Evolutionary conservation across 2,329 filamentous ascomycete genomes (phyloP).

Genomic region (Zymoseptoria pseudotritici): DNA sequence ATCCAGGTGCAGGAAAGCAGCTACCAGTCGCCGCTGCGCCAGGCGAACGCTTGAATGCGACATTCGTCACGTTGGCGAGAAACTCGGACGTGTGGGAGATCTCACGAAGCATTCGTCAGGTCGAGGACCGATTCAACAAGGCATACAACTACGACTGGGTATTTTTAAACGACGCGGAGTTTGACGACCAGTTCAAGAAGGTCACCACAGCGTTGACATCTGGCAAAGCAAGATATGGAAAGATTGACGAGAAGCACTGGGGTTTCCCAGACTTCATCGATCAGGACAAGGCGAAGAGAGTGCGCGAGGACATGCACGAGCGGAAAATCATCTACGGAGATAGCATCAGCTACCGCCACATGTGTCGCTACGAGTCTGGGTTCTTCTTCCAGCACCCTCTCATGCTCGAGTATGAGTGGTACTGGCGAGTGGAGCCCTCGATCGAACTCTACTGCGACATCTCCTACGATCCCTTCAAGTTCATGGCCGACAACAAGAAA

Average conservation of each 20-base stretch:
- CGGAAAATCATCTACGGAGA: slow-evolving; percentile 98
- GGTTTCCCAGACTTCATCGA: slow-evolving; percentile 95
- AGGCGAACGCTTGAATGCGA: slow-evolving; percentile 84
- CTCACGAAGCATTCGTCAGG: slow-evolving; percentile 85
- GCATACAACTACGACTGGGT: slow-evolving; percentile 99
- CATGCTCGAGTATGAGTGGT: slow-evolving; percentile 96
- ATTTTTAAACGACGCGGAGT: slow-evolving; percentile 93
- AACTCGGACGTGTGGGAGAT: slow-evolving; percentile 97
- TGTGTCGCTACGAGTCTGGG: slow-evolving; percentile 98
- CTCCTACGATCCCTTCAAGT: slow-evolving; percentile 91
- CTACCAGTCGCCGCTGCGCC: slow-evolving; percentile 41
- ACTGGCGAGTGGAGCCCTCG: slow-evolving; percentile 98
- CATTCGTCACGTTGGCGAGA: slow-evolving; percentile 89
- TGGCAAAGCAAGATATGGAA: slow-evolving; percentile 82
- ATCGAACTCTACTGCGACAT: slow-evolving; percentile 95
- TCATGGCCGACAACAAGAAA: slow-evolving; percentile 92
- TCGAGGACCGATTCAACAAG: slow-evolving; percentile 96
- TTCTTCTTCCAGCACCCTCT: slow-evolving; percentile 97
- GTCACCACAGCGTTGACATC: slow-evolving; percentile 85
- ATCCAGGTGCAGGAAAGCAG: slow-evolving; percentile 22
- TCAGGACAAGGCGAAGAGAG: slow-evolving; percentile 81
- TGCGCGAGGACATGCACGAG: slow-evolving; percentile 87
- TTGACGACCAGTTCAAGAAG: slow-evolving; percentile 88
- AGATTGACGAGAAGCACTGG: slow-evolving; percentile 90
- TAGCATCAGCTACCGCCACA: slow-evolving; percentile 93